Percentiles rank a stretch among this genome's conserved stretches.
Conservation (phyloP, 257 asterid species). For the Capsicum rhomboideum region DNA sequence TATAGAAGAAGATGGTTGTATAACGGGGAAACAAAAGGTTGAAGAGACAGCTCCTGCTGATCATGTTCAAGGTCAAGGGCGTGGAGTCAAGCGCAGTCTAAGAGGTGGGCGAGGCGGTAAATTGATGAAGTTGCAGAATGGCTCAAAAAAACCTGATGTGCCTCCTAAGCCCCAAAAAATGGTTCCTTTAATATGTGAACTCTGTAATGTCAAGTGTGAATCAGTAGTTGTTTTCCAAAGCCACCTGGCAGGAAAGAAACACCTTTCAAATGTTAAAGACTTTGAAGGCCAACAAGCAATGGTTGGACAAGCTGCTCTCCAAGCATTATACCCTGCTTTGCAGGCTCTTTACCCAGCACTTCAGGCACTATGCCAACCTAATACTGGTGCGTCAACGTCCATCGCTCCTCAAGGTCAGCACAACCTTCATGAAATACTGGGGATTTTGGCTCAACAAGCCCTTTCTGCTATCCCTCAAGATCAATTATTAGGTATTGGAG, state of each 20-base stretch:
- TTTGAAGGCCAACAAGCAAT: slow-evolving; percentile 33
- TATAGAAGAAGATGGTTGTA: slow-evolving; percentile 19
- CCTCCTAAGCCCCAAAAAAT: slow-evolving; percentile 41
- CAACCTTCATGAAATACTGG: slow-evolving; percentile 15
- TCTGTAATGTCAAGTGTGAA: slow-evolving; percentile 50
- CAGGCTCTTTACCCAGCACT: slow-evolving; percentile 28
- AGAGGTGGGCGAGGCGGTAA: slow-evolving; percentile 32
- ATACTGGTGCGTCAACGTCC: slow-evolving; percentile 19
- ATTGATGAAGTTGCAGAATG: slow-evolving; percentile 17
- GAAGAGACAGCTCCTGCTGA: slow-evolving; percentile 26
- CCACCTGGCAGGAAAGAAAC: slow-evolving; percentile 61
- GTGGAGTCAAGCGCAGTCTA: slow-evolving; percentile 32
- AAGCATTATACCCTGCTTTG: slow-evolving; percentile 28
- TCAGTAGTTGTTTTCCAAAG: slow-evolving; percentile 45
- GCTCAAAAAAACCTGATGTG: slow-evolving; percentile 20
- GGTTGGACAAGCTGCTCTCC: slow-evolving; percentile 36
- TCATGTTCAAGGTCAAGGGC: slow-evolving; percentile 17
- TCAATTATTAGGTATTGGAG: slow-evolving; percentile 2
- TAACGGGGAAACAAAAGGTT: slow-evolving; percentile 19
- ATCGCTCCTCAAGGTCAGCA: slow-evolving; percentile 21
- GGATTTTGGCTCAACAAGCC: slow-evolving; percentile 11
- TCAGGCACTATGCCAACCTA: slow-evolving; percentile 23
- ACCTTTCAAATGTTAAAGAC: slow-evolving; percentile 42
- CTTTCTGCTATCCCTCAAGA: slow-evolving; percentile 11
- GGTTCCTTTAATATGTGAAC: slow-evolving; percentile 49